Base-by-base conservation (phyloP, 805 yeast genomes). In the Geotrichum ghanense region DNA sequence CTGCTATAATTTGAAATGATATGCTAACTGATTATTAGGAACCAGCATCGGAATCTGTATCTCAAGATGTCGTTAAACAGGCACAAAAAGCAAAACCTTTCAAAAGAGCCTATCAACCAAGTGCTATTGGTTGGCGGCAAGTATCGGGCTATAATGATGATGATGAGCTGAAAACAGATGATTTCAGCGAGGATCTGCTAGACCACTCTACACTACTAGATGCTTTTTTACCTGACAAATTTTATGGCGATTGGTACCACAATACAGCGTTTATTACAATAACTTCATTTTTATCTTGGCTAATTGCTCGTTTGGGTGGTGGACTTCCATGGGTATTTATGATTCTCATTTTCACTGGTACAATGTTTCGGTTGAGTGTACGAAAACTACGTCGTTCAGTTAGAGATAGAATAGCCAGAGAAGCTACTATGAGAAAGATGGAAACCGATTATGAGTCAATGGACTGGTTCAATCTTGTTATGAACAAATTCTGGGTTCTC, bases 221-320 rank as follows among this genome's bases (percentile, higher is more conserved):
- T 57, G 72, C 76, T 49, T 75, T 81, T 56, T 66, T 92, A 45
- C 92, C 94, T 5, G 82, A 85, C 24, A 70, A 66, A 31, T 74
- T 77, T 14, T 86, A 84, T 56, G 98, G 98, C 46, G 97, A 92
- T 60, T 92, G 98, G 98, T 92, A 82, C 61, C 98, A 94, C 63
- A 81, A 82, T 45, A 80, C 81, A n/a, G 96, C 76, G 0, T 71
- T 80, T 27, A 67, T 87, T 48, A 69, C 82, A 23, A 61, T 74
- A 20, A 87, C 83, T 4, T 88, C 83, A 0, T 61, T 83, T 12
- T 60, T 83, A n/a, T 84, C 95, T 2, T 89, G 90, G 80, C 54
- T 81, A 2, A 56, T 85, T 37, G 99, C 97, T 7, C 75, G 81
- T 65, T 75, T 83, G 52, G 72, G 78, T 42, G 81, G 89, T 55